Base-by-base conservation (phyloP, 208 protist species). In the Vickermania ingenoplastis region DNA sequence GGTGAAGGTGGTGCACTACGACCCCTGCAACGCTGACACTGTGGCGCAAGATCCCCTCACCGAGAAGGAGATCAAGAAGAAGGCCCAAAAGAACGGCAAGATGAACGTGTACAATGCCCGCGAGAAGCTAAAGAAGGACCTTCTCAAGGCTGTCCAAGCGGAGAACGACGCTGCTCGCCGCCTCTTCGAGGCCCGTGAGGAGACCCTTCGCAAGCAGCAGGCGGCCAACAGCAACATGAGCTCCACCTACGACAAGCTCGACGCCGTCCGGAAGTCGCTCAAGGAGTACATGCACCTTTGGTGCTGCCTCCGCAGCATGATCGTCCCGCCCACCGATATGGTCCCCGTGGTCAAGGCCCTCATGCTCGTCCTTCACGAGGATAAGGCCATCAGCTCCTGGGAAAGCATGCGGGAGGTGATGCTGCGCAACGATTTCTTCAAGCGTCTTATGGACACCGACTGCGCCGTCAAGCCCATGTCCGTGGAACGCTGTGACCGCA, bases 311-410 rank as follows among this genome's bases (percentile, higher is more conserved):
- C 36, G 36, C 36, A 45, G 36, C 36, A 45, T 45, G 36, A 49
- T 49, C 24, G 65, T 87, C 29, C 75, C 75, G 1, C 58, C 63
- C 21, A 79, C 74, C 54, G 63, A 83, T 56, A 29, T 83, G n/a
- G 1, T 69, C 1, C 57, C 69, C 25, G 45, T 87, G 50, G 21
- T 76, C 31, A 76, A 75, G 22, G 70, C 80, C 1, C 50, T 91
- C 25, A 80, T 91, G 80, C 57, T 91, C 41, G 67, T 86, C 27
- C 66, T 91, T 3, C 69, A 79, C 67, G 80, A 91, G 73, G 83
- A 91, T 61, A 66, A 57, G 52, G 67, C 63, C 24, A 68, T 31
- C 14, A 29, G 17, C 1, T 65, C 62, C 24, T 85, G 75, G 83
- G 77, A 85, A 31, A 64, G 59, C 22, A 83, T 87, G 56, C 79